Percentiles rank a stretch among this genome's conserved stretches.
Evolutionary conservation across 345 rosid species (phyloP).

Genomic region (Triadica sebifera): DNA sequence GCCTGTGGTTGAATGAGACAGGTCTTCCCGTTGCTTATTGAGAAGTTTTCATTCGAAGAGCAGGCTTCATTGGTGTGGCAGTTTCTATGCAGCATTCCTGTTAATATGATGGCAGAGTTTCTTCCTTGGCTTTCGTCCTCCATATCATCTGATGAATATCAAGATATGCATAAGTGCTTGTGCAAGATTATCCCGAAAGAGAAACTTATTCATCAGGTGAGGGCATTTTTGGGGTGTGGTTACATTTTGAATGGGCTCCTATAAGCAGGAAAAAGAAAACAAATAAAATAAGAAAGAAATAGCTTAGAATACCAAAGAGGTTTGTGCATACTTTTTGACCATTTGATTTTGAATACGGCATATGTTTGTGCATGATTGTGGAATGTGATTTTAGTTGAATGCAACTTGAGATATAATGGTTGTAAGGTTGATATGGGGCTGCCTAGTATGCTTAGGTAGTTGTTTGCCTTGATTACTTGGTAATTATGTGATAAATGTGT

Average conservation of each 20-base stretch:
- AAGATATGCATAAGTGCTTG: conserved; percentile 56
- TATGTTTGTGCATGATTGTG: too few relatives aligned
- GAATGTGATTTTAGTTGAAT: too few relatives aligned
- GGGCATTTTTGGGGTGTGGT: conserved; percentile 9
- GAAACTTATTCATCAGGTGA: conserved; percentile 68
- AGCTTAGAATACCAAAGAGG: too few relatives aligned
- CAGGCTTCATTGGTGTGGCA: conserved; percentile 86
- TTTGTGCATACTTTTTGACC: too few relatives aligned
- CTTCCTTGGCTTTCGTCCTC: conserved; percentile 83
- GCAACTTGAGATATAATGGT: too few relatives aligned
- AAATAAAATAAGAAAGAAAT: too few relatives aligned
- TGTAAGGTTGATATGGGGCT: too few relatives aligned
- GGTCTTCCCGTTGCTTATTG: conserved; percentile 77
- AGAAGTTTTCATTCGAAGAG: conserved; percentile 67
- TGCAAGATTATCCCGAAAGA: conserved; percentile 64
- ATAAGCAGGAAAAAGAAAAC: too few relatives aligned
- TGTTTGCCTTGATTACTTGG: too few relatives aligned
- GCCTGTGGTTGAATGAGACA: conserved; percentile 28
- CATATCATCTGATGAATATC: conserved; percentile 64
- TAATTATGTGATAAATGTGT: too few relatives aligned
- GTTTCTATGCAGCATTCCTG: conserved; percentile 85
- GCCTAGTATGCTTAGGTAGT: too few relatives aligned
- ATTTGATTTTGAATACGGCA: too few relatives aligned
- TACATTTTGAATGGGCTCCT: conserved; percentile 2
- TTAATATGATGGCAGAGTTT: conserved; percentile 65